Evolutionary conservation across 805 yeast genomes (phyloP).

Genomic region (Candida patagonica): DNA sequence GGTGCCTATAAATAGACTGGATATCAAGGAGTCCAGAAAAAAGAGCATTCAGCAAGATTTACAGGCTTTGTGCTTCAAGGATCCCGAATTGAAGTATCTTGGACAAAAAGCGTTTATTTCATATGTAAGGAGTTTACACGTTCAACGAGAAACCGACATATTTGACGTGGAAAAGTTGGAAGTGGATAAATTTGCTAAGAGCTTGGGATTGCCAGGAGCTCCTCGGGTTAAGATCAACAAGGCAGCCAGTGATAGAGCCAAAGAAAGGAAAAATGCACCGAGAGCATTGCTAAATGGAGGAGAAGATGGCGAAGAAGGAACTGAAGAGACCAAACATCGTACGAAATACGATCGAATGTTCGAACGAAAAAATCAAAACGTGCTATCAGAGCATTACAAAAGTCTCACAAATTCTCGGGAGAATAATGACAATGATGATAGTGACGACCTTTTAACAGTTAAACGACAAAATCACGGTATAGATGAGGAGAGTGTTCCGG

Average conservation of each 20-base stretch:
- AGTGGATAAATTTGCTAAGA: conserved; percentile 70
- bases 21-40: conserved; percentile 61
- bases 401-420: conserved; percentile 47
- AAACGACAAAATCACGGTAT: conserved; percentile 71
- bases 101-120: conserved; percentile 96
- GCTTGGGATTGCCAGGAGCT: conserved; percentile 91
- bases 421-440: conserved; percentile 46
- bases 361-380: conserved; percentile 87
- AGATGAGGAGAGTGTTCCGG: conserved; percentile 36
- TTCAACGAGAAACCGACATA: conserved; percentile 81
- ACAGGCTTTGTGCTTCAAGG: conserved; percentile 84
- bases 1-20: conserved; percentile 63
- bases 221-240: conserved; percentile 72
- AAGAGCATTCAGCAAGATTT: conserved; percentile 72
- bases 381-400: conserved; percentile 79
- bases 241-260: conserved; percentile 37
- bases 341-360: conserved; percentile 95
- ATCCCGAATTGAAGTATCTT: conserved; percentile 82
- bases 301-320: conserved; percentile 43
- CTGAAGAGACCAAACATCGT: conserved; percentile 40
- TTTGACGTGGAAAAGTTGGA: conserved; percentile 73
- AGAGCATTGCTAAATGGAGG: conserved; percentile 58
- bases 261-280: conserved; percentile 73
- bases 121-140: conserved; percentile 71
- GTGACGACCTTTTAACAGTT: conserved; percentile 72